These are phyloP conservation scores for Coelastrella sp. DNA, from an alignment of 139 green algal species.

Conservation along the genomic window DNA sequence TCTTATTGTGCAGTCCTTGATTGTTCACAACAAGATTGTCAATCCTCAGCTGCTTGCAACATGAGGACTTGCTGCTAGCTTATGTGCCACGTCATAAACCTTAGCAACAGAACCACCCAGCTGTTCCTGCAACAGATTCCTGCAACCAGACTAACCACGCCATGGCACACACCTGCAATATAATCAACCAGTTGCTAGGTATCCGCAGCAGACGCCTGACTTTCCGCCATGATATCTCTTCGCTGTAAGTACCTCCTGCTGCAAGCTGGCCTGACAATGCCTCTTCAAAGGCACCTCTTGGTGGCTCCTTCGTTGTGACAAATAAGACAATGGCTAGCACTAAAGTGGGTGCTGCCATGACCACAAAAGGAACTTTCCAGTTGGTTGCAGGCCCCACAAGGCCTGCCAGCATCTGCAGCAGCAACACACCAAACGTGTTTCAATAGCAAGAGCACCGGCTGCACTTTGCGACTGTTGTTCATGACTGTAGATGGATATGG, in stretches of 20 bases:
- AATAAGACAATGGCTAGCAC: slow-evolving; percentile 73
- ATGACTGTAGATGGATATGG: not conserved
- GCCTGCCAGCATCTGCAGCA: slow-evolving; percentile 64
- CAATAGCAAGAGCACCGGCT: not conserved
- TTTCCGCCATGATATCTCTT: slow-evolving; percentile 76
- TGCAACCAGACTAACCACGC: no score
- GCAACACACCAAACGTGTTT: not conserved
- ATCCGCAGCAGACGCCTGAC: slow-evolving; percentile 61
- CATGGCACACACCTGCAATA: slow-evolving; percentile 71
- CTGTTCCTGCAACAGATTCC: no score
- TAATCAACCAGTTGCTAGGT: slow-evolving; percentile 78
- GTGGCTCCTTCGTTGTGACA: slow-evolving; percentile 72
- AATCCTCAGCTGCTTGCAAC: no score
- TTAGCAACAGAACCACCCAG: no score
- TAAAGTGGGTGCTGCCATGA: slow-evolving; percentile 78
- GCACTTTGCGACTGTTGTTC: not conserved
- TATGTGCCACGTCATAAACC: no score
- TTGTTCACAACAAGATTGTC: no score
- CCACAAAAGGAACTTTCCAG: slow-evolving; percentile 90
- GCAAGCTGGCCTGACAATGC: slow-evolving; percentile 51
- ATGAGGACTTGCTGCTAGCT: no score
- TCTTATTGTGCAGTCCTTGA: no score
- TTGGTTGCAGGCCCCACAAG: slow-evolving; percentile 74
- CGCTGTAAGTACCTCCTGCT: slow-evolving; percentile 66
- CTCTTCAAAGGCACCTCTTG: slow-evolving; percentile 70